These are phyloP conservation scores for Malbranchea zuffiana DNA, from an alignment of 2,329 filamentous ascomycete genomes.

Conservation along the genomic window DNA sequence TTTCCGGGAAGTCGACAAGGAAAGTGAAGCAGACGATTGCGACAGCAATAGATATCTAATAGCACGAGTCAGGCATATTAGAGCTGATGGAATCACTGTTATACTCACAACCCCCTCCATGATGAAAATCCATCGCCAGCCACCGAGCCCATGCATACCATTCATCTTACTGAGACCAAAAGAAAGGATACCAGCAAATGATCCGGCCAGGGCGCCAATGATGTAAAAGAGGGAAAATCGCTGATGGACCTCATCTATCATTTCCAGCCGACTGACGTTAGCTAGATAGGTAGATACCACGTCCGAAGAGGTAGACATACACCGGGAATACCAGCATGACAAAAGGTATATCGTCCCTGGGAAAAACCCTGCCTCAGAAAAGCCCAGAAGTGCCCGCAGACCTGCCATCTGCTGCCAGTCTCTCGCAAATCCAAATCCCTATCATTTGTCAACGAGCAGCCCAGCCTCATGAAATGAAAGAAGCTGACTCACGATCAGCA, in stretches of 20 bases:
- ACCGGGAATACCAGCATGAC: constrained; percentile 58
- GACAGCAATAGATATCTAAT: constrained; percentile 19
- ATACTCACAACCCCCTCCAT: constrained; percentile 35
- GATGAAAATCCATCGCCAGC: constrained; percentile 48
- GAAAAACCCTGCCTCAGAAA: constrained; percentile 58
- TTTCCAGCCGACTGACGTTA: not conserved
- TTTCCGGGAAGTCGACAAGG: constrained; percentile 30
- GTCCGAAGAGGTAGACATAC: constrained; percentile 3
- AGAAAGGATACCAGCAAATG: constrained; percentile 39
- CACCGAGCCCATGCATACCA: constrained; percentile 33
- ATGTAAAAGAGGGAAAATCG: constrained; percentile 40
- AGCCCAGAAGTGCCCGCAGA: constrained; percentile 43
- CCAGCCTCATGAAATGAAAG: not conserved
- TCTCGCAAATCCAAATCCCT: constrained; percentile 21
- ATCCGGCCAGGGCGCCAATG: constrained; percentile 39
- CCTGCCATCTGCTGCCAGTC: constrained; percentile 19
- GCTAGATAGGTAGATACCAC: constrained; percentile 12
- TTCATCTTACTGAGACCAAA: constrained; percentile 34
- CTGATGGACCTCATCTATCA: constrained; percentile 26
- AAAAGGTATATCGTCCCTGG: constrained; percentile 60
- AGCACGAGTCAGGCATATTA: not conserved
- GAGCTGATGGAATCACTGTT: not conserved
- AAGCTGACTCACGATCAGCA: constrained; percentile 15
- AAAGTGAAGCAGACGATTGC: constrained; percentile 23
- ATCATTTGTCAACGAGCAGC: not conserved